Percentiles rank a stretch among this genome's conserved stretches.
These are phyloP conservation scores for Lichenothelia convexa DNA, from an alignment of 495 filamentous ascomycete species.

Conservation along the genomic window DNA sequence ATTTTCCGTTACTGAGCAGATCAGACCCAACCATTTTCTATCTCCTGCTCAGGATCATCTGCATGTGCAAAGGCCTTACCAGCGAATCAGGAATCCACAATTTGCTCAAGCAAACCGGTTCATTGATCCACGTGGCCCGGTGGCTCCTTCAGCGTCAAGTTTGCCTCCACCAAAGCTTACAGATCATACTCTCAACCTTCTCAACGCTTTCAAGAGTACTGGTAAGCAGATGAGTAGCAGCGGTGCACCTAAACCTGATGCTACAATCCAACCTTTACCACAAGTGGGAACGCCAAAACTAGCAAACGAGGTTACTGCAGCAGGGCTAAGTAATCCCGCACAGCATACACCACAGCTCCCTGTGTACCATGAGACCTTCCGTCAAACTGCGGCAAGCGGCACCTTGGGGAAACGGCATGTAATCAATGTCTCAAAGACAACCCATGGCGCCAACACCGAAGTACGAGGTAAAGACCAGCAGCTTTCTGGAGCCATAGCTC, in stretches of 20 bases:
- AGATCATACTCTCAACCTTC: conserved; percentile 15
- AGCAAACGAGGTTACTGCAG: too few relatives aligned
- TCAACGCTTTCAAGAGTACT: conserved; percentile 17
- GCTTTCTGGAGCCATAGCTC: too few relatives aligned
- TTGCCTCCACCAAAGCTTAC: conserved; percentile 42
- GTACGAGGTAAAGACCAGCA: too few relatives aligned
- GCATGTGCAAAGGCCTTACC: conserved; percentile 28
- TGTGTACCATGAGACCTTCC: too few relatives aligned
- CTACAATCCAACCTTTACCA: not conserved
- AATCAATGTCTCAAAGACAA: too few relatives aligned
- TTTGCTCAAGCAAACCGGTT: conserved; percentile 20
- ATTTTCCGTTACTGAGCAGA: not conserved
- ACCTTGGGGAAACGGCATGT: too few relatives aligned
- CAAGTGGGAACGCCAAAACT: not conserved
- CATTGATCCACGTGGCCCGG: conserved; percentile 20
- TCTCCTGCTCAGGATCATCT: conserved; percentile 4
- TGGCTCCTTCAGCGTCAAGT: conserved; percentile 36
- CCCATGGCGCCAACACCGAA: too few relatives aligned
- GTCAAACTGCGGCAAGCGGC: too few relatives aligned
- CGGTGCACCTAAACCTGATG: not conserved
- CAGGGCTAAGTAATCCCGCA: too few relatives aligned
- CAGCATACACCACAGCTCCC: too few relatives aligned
- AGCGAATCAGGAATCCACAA: conserved; percentile 33
- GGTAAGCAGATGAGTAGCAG: conserved; percentile 1
- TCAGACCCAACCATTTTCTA: not conserved